These are phyloP conservation scores for Gonium pectorale DNA, from an alignment of 139 green algal species.

Conservation along the genomic window DNA sequence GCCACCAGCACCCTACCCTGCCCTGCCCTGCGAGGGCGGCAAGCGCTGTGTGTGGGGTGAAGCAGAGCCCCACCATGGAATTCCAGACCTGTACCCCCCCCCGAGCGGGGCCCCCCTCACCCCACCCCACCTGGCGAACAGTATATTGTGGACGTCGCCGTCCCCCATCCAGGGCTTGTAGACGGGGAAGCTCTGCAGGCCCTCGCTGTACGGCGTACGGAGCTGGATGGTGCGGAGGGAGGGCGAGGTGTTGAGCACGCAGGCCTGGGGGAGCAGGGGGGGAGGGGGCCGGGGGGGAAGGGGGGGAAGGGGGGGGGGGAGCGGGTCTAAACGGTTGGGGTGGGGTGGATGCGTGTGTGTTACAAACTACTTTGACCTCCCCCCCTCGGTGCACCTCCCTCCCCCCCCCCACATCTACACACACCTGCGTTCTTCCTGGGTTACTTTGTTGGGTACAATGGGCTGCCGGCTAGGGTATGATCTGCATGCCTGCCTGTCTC, in stretches of 20 bases:
- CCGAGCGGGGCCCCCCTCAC: not conserved
- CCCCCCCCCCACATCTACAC: too few relatives aligned
- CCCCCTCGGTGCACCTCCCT: too few relatives aligned
- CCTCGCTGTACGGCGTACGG: conserved; percentile 79
- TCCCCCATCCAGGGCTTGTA: conserved; percentile 89
- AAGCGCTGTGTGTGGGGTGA: too few relatives aligned
- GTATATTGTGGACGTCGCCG: conserved; percentile 86
- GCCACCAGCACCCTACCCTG: too few relatives aligned
- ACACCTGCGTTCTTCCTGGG: too few relatives aligned
- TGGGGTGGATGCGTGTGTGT: not conserved
- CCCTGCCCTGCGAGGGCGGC: too few relatives aligned
- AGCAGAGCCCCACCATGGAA: too few relatives aligned
- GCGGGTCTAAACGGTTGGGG: not conserved
- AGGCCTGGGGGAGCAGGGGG: conserved; percentile 50
- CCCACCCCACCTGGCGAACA: conserved; percentile 86
- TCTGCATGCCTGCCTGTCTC: too few relatives aligned
- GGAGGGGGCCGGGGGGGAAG: not conserved
- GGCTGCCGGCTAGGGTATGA: too few relatives aligned
- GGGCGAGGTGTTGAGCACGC: conserved; percentile 67
- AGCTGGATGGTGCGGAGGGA: conserved; percentile 43
- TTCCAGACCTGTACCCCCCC: too few relatives aligned
- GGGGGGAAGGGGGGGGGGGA: not conserved
- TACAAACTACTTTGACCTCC: too few relatives aligned
- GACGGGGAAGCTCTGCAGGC: conserved; percentile 78
- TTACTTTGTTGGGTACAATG: too few relatives aligned